Conservation (phyloP, 805 yeast genomes). For the Naumovozyma castellii region DNA sequence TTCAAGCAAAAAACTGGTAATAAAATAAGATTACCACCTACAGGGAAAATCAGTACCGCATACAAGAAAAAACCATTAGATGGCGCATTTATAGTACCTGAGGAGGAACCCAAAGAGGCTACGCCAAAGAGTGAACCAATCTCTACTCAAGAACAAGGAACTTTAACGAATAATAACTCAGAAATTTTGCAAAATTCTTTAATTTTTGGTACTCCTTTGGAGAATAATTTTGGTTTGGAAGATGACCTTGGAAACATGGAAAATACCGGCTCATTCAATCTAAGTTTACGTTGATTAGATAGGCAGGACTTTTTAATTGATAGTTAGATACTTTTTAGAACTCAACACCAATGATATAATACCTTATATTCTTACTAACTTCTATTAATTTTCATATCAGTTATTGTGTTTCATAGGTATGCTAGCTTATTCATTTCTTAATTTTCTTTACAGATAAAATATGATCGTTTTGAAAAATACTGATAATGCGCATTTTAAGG, state of each 20-base stretch:
- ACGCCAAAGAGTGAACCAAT: neutral
- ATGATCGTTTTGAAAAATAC: too few species aligned
- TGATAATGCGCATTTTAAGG: too few species aligned
- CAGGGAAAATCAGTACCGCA: slow-evolving; percentile 65
- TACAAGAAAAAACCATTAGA: slow-evolving; percentile 60
- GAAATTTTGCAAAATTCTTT: slow-evolving; percentile 1
- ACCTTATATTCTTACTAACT: too few species aligned
- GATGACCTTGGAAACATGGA: slow-evolving; percentile 2
- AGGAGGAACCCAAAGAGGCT: slow-evolving; percentile 13
- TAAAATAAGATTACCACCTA: slow-evolving; percentile 80
- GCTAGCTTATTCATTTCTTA: too few species aligned
- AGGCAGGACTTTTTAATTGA: slow-evolving; percentile 1
- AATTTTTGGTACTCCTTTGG: neutral
- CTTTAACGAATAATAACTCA: neutral
- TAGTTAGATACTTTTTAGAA: too few species aligned
- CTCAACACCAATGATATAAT: too few species aligned
- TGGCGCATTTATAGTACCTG: slow-evolving; percentile 45
- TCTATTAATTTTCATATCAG: too few species aligned
- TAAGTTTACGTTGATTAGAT: slow-evolving; percentile 15
- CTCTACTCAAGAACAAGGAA: slow-evolving; percentile 1
- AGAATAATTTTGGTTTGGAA: slow-evolving; percentile 2
- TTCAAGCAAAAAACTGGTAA: slow-evolving; percentile 58
- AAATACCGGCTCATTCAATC: slow-evolving; percentile 11
- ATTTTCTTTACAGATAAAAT: too few species aligned
- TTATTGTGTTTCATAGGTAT: too few species aligned